Percentiles rank a stretch among this genome's conserved stretches.
phyloP scores from a whole-genome alignment of 208 protist genomes.

The Acanthamoeba rhysodes region DNA sequence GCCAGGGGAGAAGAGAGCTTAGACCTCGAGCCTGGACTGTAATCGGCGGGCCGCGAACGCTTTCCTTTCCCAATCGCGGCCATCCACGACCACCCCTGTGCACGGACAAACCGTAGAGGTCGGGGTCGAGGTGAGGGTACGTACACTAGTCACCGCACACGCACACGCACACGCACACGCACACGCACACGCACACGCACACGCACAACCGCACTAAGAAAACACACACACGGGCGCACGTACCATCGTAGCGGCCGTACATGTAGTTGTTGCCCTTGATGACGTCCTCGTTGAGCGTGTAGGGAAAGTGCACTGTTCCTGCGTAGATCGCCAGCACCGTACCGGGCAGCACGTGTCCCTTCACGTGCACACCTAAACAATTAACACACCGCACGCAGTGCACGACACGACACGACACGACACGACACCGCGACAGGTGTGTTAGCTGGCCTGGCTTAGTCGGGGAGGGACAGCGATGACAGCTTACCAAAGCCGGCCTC shows the following conservation, averaged over 20 bases:
- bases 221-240: background rate
- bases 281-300: constrained; percentile 24
- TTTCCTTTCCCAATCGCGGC: constrained; percentile 20
- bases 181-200: background rate
- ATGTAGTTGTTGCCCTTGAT: constrained; percentile 78
- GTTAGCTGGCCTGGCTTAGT: too few relatives aligned
- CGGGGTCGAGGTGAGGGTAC: background rate
- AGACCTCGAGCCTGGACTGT: background rate
- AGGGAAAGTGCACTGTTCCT: constrained; percentile 45
- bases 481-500: constrained; percentile 76
- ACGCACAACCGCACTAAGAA: background rate
- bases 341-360: constrained; percentile 69
- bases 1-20: background rate
- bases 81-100: constrained; percentile 10
- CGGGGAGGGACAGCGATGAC: too few relatives aligned
- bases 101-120: background rate
- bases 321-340: constrained; percentile 80
- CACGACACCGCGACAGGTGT: too few relatives aligned
- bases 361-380: background rate
- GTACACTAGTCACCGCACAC: constrained; percentile 7
- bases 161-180: background rate
- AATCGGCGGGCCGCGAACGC: background rate
- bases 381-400: background rate
- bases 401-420: too few relatives aligned
- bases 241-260: constrained; percentile 75